A percentile compares a stretch with the other conserved stretches of the same genome.
Evolutionary conservation across 1,139 yeast genomes (phyloP).

Genomic region (Taphrina communis): DNA sequence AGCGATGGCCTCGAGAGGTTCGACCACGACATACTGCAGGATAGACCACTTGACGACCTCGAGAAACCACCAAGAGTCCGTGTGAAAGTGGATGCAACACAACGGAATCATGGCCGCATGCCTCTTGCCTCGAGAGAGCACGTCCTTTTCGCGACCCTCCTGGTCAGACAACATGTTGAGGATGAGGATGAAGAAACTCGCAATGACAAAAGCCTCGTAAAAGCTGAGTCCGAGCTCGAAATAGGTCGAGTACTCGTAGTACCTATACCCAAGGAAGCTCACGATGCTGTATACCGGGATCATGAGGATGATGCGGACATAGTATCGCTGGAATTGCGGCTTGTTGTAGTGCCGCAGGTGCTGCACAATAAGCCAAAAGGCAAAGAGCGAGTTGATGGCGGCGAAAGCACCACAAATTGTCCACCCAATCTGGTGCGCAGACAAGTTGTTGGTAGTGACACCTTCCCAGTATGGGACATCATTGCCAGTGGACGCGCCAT

Average conservation of each 20-base stretch:
- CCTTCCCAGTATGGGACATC: constrained; percentile 31
- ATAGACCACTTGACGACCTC: constrained; percentile 19
- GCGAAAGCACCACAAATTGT: constrained; percentile 22
- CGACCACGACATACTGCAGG: constrained; percentile 28
- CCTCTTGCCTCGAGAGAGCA: constrained; percentile 21
- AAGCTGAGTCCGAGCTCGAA: constrained; percentile 21
- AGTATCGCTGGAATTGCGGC: constrained; percentile 26
- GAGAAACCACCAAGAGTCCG: constrained; percentile 29
- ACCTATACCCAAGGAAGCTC: constrained; percentile 21
- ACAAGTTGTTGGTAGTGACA: constrained; percentile 18
- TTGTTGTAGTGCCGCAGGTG: constrained; percentile 31
- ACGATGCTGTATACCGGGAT: constrained; percentile 29
- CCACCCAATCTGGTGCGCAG: constrained; percentile 20
- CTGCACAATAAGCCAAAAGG: constrained; percentile 12
- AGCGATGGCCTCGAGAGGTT: constrained; percentile 20
- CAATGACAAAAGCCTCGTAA: constrained; percentile 33
- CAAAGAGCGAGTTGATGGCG: constrained; percentile 14
- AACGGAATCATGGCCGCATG: constrained; percentile 21
- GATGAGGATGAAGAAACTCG: constrained; percentile 33
- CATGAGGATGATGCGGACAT: constrained; percentile 30
- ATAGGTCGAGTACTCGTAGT: constrained; percentile 25
- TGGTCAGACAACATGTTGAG: constrained; percentile 23
- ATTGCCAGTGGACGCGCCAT: constrained; percentile 12
- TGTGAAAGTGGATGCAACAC: constrained; percentile 28
- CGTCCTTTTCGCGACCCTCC: constrained; percentile 22